Evolutionary conservation across 306 rosid genomes (phyloP), one percentile per base, ranked within the genome.

Genomic region (Cicer judaicum): DNA sequence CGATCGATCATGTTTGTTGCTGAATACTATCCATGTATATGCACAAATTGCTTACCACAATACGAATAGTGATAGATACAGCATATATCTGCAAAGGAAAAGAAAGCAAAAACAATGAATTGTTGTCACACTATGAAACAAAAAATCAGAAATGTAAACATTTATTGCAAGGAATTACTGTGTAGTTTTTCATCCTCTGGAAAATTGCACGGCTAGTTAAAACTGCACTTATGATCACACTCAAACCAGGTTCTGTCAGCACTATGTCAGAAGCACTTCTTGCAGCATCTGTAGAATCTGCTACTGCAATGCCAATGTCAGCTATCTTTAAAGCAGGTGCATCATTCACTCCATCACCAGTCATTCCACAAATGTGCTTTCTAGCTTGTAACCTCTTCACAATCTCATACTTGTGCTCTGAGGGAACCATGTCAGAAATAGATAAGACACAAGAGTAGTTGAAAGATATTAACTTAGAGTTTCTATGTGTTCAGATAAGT

Each of bases 331-430:
- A 70, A 68, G 96, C 91, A 2, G 91, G 96, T 38, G 93, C 96
- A 84, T 90, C 91, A 24, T 90, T 90, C 56, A 87, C 93, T 8
- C 91, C 96, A 82, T 90, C 96, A 73, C 96, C 93, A 64, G 96
- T 88, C 96, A 90, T 90, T 65, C 96, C 91, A 68, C 91, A 87
- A 62, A 90, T 84, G 82, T 90, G 96, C 15, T 90, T 88, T 81
- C 81, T 79, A 19, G 82, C 90, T 84, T 90, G 96, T 66, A 90
- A 56, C 68, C 90, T 87, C 84, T 70, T 88, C 77, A 90, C 91
- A 76, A 88, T 90, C 85, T 88, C 96, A 70, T 90, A 90, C 70
- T 88, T 90, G 80, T 90, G 93, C 74, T 90, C 96, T 90, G 81
- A 56, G 39, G 40, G 29, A 49, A 38, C 41, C 21, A 44, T 50